Evolutionary conservation across 2,329 filamentous ascomycete species (phyloP), one percentile per base, ranked within the genome.

Genomic region (Aspergillus ibericus): DNA sequence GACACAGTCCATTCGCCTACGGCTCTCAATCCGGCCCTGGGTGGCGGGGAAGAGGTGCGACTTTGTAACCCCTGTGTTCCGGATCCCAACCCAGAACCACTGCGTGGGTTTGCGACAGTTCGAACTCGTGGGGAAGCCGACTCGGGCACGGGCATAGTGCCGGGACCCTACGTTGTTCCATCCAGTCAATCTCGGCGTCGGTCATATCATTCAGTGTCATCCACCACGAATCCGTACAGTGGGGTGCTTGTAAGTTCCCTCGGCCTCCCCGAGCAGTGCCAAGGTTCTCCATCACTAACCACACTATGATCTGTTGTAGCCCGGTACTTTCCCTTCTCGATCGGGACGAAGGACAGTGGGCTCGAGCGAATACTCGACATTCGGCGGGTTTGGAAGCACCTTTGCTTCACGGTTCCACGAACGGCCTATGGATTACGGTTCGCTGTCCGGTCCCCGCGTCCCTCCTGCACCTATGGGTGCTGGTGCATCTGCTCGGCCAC

Each of bases 31-130:
- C 80, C 79, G 55, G 81, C 78, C 22, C 74, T 88, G 16, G 85
- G 85, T 36, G 87, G 87, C 53, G 87, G 87, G 32, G 86, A 88
- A 68, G 84, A 86, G 71, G 88, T 90, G 35, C 82, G 88, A 59
- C 82, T 90, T 9, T 90, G 88, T 76, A 90, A 90, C 67, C 88
- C 88, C 12, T 90, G 88, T 70, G 88, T 90, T 10, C 88, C 88
- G 35, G 87, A 90, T 75, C 88, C 85, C 16, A 87, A 88, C 61
- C 82, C 82, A 35, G 81, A 82, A 56, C 84, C 84, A 46, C 83
- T 83, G 34, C 67, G 71, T 27, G 68, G 67, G 18, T 78, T 75
- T 60, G 53, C 60, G 12, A 48, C 67, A 34, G 53, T 68, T 29
- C 68, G 68, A 46, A 55, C 60, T 32, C 55, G 65, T 16, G 65